Evolutionary conservation across 2,329 filamentous ascomycete species (phyloP), one percentile per base, ranked within the genome.

Genomic region (Emydomyces testavorans): DNA sequence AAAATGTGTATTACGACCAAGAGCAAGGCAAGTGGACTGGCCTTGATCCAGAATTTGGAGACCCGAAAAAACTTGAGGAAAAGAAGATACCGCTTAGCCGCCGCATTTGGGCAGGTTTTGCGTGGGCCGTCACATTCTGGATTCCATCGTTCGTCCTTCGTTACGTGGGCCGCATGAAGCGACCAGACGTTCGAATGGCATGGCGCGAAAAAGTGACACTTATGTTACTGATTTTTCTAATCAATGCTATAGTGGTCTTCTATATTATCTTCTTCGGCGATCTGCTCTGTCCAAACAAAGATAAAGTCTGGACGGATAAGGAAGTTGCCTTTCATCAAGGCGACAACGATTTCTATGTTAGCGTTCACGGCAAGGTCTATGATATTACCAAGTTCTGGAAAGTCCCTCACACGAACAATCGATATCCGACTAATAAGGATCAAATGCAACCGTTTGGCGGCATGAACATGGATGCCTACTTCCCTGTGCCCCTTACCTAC

Each of bases 181-280:
- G 92, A 48, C 92, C 89, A 1, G 92, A 98, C 67, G 87, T 98
- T 6, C 85, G 92, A 21, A 85, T 95, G 79, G 92, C 92, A 0
- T 98, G 92, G 92, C 79, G 92, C 65, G 92, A 98, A 61, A 98
- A 98, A 67, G 44, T 98, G 8, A 83, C 92, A 0, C 71, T 98
- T 8, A 80, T 89, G 39, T 71, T 85, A 50, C 58, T 94, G 45
- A 96, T 98, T 56, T 62, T 85, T 24, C 58, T 98, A 10, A 67
- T 94, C 56, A 98, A 98, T 66, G 87, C 63, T 32, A 61, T 78
- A 23, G 78, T 98, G 52, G 74, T 95, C 50, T 98, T 98, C 69
- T 94, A 87, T 77, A 95, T 98, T 57, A 77, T 95, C 53, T 78
- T 70, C 32, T 92, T 98, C 57, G 89, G 90, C 28, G 79, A 76